Evolutionary conservation across 2,329 filamentous ascomycete genomes (phyloP).

Genomic region (Daldinia sp.): DNA sequence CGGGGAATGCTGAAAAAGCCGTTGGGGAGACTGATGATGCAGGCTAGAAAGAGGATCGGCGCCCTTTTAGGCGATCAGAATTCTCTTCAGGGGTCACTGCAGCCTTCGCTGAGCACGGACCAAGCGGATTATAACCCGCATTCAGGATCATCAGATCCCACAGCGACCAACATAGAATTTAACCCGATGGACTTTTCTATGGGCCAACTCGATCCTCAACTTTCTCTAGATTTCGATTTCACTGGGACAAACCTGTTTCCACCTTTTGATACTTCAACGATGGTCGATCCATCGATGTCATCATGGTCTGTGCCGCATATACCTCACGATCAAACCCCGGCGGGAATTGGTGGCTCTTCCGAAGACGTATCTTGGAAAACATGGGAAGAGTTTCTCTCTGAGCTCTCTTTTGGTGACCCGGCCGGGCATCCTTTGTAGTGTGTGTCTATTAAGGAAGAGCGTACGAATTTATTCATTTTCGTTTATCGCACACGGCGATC

Average conservation of each 20-base stretch:
- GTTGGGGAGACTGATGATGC: constrained; percentile 29
- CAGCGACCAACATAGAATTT: not conserved
- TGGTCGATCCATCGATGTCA: not conserved
- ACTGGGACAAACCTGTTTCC: not conserved
- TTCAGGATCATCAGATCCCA: not conserved
- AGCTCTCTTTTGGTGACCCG: constrained; percentile 8
- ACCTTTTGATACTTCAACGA: not conserved
- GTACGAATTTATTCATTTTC: not conserved
- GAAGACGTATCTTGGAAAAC: constrained; percentile 11
- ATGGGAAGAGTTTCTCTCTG: constrained; percentile 21
- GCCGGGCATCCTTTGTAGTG: not conserved
- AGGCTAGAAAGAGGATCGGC: constrained; percentile 3
- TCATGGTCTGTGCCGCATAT: constrained; percentile 4
- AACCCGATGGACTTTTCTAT: not conserved
- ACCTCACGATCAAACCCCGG: not conserved
- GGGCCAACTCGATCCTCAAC: not conserved
- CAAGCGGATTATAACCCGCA: not conserved
- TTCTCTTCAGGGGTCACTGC: not conserved
- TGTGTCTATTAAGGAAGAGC: not conserved
- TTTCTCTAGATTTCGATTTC: not conserved
- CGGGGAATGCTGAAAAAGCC: constrained; percentile 27
- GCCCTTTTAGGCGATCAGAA: not conserved
- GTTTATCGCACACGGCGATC: too few species aligned
- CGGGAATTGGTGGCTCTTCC: not conserved
- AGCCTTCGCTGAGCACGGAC: not conserved